Evolutionary conservation across 805 yeast species (phyloP), one percentile per base, ranked within the genome.

Genomic region (Suhomyces tanzawaensis): DNA sequence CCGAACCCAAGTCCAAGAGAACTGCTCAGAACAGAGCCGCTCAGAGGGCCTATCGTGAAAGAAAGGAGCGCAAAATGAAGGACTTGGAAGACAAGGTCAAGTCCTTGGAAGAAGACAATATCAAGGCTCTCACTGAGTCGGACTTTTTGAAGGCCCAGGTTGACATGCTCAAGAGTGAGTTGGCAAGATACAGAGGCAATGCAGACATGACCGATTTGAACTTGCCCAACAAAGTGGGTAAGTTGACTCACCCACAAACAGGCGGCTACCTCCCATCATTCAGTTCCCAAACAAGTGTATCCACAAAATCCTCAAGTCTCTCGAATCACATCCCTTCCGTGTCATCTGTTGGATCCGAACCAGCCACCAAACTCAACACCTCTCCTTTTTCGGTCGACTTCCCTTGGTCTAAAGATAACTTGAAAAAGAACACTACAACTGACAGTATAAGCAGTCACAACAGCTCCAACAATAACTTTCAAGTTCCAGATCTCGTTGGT

Each of bases 11-110:
- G 57, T 81, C 79, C 53, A 91, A 87, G 70, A 73, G 99, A 51
- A 88, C 95, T 12, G 97, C 97, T 2, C 98, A 93, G 65, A 91
- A 93, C 61, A 76, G 98, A 52, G 97, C 97, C 3, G 98, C 98
- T n/a, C 99, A 93, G 64, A 72, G 98, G 39, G 98, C 98, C 5
- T 91, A 88, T 64, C 72, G 98, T 40, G 98, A 93, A 63, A 77
- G 98, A 44, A 91, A 91, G 60, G 98, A 91, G 60, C 74, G 73
- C 35, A 87, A 85, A 55, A 76, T 93, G 81, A 77, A 79, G 55
- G 95, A 88, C 47, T 71, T 91, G 44, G 96, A 90, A 57, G 81
- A 79, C 32, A 81, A 85, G 49, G 95, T 91, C 11, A 62, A 72
- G 35, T 60, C 66, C 47, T 72, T 91, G 48, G 96, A 93, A 59